phyloP scores from a whole-genome alignment of 495 filamentous ascomycete genomes.

The Clohesyomyces aquaticus region DNA sequence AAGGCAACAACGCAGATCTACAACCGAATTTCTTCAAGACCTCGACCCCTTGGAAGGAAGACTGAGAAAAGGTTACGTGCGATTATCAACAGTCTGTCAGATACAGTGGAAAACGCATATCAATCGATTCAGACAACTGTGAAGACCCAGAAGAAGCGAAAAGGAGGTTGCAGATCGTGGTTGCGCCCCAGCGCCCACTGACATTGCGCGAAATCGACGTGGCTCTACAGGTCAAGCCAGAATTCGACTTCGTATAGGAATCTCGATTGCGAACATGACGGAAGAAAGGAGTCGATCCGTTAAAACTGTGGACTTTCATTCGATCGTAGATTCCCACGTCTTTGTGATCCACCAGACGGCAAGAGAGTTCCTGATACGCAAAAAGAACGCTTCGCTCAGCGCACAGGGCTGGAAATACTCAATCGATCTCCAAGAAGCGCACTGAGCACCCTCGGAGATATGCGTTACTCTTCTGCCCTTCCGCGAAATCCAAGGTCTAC shows the following conservation, averaged over 20 bases:
- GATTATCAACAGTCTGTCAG: background rate
- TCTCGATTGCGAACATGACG: background rate
- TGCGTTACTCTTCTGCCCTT: background rate
- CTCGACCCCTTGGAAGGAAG: background rate
- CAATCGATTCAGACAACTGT: background rate
- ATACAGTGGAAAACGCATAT: background rate
- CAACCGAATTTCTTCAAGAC: background rate
- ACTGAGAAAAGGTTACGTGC: conserved; percentile 9
- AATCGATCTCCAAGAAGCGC: background rate
- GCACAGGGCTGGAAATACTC: background rate
- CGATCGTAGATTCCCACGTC: background rate
- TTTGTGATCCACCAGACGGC: background rate
- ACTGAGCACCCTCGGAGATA: background rate
- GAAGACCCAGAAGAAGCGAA: background rate
- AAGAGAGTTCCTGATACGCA: background rate
- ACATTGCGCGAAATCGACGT: background rate
- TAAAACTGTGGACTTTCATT: background rate
- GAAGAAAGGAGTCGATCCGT: background rate
- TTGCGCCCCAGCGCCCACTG: background rate
- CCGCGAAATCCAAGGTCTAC: background rate
- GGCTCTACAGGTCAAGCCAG: background rate
- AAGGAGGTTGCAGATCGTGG: background rate
- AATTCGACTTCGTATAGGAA: background rate
- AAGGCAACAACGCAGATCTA: background rate
- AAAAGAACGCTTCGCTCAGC: background rate